These are phyloP conservation scores for Pichia scutulata DNA, from an alignment of 805 yeast species.

Conservation along the genomic window DNA sequence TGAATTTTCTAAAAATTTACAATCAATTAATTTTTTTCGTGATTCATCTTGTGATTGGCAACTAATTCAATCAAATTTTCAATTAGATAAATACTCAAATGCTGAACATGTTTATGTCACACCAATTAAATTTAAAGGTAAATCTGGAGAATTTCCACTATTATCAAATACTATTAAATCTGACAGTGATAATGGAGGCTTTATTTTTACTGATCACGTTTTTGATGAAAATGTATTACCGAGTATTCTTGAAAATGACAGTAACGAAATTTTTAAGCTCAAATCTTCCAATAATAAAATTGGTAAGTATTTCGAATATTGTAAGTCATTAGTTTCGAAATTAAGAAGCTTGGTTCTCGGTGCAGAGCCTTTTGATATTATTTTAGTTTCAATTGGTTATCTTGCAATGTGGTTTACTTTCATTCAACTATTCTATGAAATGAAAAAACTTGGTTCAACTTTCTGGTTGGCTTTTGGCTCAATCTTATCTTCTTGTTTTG, in stretches of 20 bases:
- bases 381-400: constrained; percentile 72
- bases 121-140: constrained; percentile 48
- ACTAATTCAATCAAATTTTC: constrained; percentile 35
- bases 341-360: constrained; percentile 44
- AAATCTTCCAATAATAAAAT: constrained; percentile 46
- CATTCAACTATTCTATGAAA: constrained; percentile 62
- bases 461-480: constrained; percentile 84
- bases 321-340: constrained; percentile 33
- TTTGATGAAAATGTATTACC: constrained; percentile 18
- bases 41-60: constrained; percentile 39
- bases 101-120: constrained; percentile 43
- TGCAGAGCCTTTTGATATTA: constrained; percentile 82
- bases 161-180: constrained; percentile 34
- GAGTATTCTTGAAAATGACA: constrained; percentile 24
- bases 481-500: constrained; percentile 69
- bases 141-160: constrained; percentile 28
- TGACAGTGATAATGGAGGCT: constrained; percentile 35
- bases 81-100: constrained; percentile 26
- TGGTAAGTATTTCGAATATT: constrained; percentile 48
- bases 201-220: constrained; percentile 28
- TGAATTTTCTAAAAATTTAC: constrained; percentile 18
- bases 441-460: constrained; percentile 72
- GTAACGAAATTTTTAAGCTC: constrained; percentile 54
- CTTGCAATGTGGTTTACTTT: constrained; percentile 83
- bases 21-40: constrained; percentile 19